Base-by-base conservation (phyloP, 768 basidiomycete genomes). In the Tylopilus plumbeoviolaceoides region DNA sequence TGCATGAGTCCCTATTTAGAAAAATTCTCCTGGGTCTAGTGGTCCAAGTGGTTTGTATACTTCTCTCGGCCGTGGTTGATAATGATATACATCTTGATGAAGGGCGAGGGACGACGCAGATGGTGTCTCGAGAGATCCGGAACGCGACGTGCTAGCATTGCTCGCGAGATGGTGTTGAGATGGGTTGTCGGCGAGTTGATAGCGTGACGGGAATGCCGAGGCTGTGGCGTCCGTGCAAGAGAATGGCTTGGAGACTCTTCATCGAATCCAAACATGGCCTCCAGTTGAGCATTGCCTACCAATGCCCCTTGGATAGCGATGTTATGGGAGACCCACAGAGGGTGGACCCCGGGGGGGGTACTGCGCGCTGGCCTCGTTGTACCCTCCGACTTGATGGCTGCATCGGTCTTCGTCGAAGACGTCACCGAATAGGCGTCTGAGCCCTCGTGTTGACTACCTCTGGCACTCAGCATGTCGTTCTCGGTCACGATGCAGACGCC, bases 261-360 rank as follows among this genome's bases (percentile, higher is more conserved):
- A 52, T 95, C 91, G 67, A 95, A 97, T 6, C 93, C 95, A 55
- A 98, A 75, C 86, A 98, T 97, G 31, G 91, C 91, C 65, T 93
- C 89, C 54, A 98, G 73, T 65, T 95, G 91, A 7, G 83, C 78
- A 54, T 76, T 80, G 38, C 80, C 89, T 9, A 98, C 72, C 12
- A 77, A 70, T 44, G 73, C 66, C 25, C 69, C 47, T 60, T 60
- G 58, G 2, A 50, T 21, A 31, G 79, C 72, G 61, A 72, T 67
- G 11, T 75, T 73, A 21, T 79, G 70, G n/a, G 7, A 94, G 75
- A 2, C 80, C 88, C n/a, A 83, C 76, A 11, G 94, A 93, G 0
- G 95, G 94, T 5, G 90, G n/a, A n/a, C n/a, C n/a, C n/a, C n/a
- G n/a, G n/a, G n/a, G 89, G 31, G 92, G 89, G 60, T 85, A 94